Evolutionary conservation across 1,284 basidiomycete genomes (phyloP).

Genomic region (Neonothopanus nambi): DNA sequence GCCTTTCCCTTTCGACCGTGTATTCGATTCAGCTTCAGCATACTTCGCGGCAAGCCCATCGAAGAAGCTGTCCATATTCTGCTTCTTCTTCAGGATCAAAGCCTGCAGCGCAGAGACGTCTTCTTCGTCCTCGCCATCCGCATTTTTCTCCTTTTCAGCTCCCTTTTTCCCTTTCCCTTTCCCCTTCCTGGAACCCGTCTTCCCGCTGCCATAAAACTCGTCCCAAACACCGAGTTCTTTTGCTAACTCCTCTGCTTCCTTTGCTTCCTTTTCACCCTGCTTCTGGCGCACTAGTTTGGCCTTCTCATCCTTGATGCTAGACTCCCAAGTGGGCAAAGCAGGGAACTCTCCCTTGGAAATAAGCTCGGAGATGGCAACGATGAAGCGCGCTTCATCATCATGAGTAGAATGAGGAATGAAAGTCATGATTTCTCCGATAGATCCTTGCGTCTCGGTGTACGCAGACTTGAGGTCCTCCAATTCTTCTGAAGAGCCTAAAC

Average conservation of each 20-base stretch:
- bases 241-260: slow-evolving; percentile 83
- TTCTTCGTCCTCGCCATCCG: slow-evolving; percentile 47
- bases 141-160: slow-evolving; percentile 40
- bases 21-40: slow-evolving; percentile 40
- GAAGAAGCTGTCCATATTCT: slow-evolving; percentile 72
- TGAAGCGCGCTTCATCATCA: slow-evolving; percentile 83
- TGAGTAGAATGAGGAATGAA: slow-evolving; percentile 82
- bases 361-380: slow-evolving; percentile 66
- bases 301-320: slow-evolving; percentile 75
- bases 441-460: slow-evolving; percentile 69
- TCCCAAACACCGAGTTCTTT: slow-evolving; percentile 93
- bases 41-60: slow-evolving; percentile 86
- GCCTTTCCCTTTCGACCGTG: slow-evolving; percentile 46
- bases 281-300: slow-evolving; percentile 73
- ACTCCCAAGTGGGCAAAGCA: slow-evolving; percentile 65
- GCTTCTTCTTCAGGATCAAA: slow-evolving; percentile 78
- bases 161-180: slow-evolving; percentile 44
- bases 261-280: slow-evolving; percentile 75
- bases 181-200: slow-evolving; percentile 59
- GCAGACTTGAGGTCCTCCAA: slow-evolving; percentile 73
- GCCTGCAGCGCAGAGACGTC: slow-evolving; percentile 77
- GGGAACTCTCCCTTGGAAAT: slow-evolving; percentile 66
- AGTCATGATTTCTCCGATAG: slow-evolving; percentile 77
- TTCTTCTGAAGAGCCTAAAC: slow-evolving; percentile 81
- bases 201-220: slow-evolving; percentile 88